phyloP scores from a whole-genome alignment of 1,284 basidiomycete species.

The Dichomitus squalens region DNA sequence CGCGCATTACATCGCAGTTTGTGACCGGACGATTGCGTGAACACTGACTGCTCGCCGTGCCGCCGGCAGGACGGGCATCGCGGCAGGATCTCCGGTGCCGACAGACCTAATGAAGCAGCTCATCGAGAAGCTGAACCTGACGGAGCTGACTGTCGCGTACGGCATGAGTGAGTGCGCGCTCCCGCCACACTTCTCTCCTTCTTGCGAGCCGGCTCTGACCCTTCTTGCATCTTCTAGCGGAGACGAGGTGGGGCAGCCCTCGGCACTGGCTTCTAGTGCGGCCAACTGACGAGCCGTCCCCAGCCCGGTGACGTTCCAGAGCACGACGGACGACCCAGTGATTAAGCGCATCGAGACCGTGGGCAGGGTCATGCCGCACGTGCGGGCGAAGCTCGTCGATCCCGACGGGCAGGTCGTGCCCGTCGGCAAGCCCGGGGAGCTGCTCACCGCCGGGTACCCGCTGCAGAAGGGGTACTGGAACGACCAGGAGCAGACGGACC shows the following conservation, averaged over 20 bases:
- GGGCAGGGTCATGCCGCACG: slow-evolving; percentile 75
- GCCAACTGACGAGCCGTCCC: not conserved
- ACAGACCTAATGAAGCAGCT: slow-evolving; percentile 78
- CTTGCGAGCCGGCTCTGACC: not conserved
- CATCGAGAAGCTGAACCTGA: slow-evolving; percentile 66
- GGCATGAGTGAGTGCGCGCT: slow-evolving; percentile 71
- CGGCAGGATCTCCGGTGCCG: slow-evolving; percentile 77
- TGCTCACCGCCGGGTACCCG: slow-evolving; percentile 75
- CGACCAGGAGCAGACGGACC: slow-evolving; percentile 69
- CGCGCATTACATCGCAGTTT: slow-evolving; percentile 10
- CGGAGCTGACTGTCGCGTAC: slow-evolving; percentile 76
- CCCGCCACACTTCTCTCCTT: not conserved
- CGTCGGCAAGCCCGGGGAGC: slow-evolving; percentile 70
- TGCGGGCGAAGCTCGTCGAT: slow-evolving; percentile 75
- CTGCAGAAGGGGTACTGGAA: slow-evolving; percentile 86
- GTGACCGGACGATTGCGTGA: not conserved
- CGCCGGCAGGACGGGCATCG: slow-evolving; percentile 69
- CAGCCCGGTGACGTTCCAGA: slow-evolving; percentile 84
- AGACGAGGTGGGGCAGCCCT: slow-evolving; percentile 34
- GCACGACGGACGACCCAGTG: slow-evolving; percentile 65
- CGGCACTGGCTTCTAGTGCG: not conserved
- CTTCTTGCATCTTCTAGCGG: slow-evolving; percentile 27
- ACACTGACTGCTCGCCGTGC: not conserved
- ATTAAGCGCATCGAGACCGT: slow-evolving; percentile 81
- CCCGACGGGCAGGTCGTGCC: slow-evolving; percentile 62